Percentiles rank a stretch among this genome's conserved stretches.
phyloP scores from a whole-genome alignment of 495 filamentous ascomycete genomes.

The Daldinia concentrica region DNA sequence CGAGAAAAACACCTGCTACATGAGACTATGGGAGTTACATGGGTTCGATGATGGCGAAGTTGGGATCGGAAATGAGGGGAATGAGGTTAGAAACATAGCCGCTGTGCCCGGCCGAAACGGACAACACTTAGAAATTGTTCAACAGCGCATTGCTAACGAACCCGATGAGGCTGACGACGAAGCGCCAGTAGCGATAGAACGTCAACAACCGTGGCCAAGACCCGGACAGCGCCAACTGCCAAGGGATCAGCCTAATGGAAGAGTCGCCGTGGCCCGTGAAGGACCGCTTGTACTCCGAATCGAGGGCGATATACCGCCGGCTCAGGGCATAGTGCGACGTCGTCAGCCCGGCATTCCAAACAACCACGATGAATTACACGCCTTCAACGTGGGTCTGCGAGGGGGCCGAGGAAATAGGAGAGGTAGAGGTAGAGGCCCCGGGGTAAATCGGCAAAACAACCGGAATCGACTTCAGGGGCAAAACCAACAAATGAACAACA shows the following conservation, averaged over 20 bases:
- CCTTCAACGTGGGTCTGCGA: conserved; percentile 27
- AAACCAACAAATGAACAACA: conserved; percentile 32
- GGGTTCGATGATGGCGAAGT: conserved; percentile 77
- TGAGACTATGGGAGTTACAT: conserved; percentile 90
- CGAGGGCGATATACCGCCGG: conserved; percentile 44
- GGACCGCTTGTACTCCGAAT: conserved; percentile 65
- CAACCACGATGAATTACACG: conserved; percentile 24
- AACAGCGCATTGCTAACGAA: conserved; percentile 32
- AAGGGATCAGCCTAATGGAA: conserved; percentile 40
- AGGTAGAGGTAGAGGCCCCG: conserved; percentile 39
- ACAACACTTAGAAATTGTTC: conserved; percentile 33
- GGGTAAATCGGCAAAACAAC: conserved; percentile 39
- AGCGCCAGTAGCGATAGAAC: conserved; percentile 16
- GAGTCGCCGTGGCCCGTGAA: conserved; percentile 58
- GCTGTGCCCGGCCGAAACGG: conserved; percentile 26
- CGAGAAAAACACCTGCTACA: conserved; percentile 71
- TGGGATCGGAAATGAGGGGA: conserved; percentile 61
- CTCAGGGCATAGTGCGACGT: conserved; percentile 36
- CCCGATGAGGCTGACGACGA: conserved; percentile 32
- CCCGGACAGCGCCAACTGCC: conserved; percentile 34
- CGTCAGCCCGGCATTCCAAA: conserved; percentile 40
- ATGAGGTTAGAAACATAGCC: conserved; percentile 27
- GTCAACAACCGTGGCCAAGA: conserved; percentile 33
- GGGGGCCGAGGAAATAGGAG: conserved; percentile 39
- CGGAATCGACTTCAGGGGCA: conserved; percentile 43